phyloP scores from a whole-genome alignment of 345 rosid genomes.

The Corchorus olitorius region DNA sequence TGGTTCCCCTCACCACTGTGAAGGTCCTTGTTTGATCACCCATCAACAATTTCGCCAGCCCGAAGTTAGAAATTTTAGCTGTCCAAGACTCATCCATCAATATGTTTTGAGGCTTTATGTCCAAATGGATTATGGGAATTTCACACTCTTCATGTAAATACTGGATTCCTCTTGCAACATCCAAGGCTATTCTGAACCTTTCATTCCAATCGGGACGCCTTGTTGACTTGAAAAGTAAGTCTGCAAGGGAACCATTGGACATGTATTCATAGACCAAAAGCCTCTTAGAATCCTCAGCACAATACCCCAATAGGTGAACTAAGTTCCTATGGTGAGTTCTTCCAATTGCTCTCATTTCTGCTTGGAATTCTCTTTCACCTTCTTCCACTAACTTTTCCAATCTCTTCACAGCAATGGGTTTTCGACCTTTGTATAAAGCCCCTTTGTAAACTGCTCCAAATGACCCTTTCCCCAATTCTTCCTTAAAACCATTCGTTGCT shows the following conservation, averaged over 20 bases:
- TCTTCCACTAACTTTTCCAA: slow-evolving; percentile 42
- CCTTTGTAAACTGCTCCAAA: slow-evolving; percentile 39
- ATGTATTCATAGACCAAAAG: slow-evolving; percentile 48
- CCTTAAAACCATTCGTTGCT: slow-evolving; percentile 31
- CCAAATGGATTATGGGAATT: slow-evolving; percentile 48
- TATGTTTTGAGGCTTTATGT: slow-evolving; percentile 53
- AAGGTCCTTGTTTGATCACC: slow-evolving; percentile 42
- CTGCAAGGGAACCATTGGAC: slow-evolving; percentile 45
- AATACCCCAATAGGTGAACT: slow-evolving; percentile 44
- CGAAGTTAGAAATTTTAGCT: slow-evolving; percentile 37
- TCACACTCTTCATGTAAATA: slow-evolving; percentile 53
- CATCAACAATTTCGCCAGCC: slow-evolving; percentile 46
- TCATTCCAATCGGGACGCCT: slow-evolving; percentile 32
- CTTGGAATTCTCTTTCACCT: slow-evolving; percentile 46
- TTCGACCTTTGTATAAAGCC: not conserved
- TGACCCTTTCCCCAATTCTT: slow-evolving; percentile 33
- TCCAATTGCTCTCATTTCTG: slow-evolving; percentile 46
- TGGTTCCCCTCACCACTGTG: slow-evolving; percentile 46
- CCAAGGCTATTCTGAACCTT: slow-evolving; percentile 40
- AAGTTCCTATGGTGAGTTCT: slow-evolving; percentile 47
- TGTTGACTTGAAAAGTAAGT: slow-evolving; percentile 37
- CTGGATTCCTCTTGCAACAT: slow-evolving; percentile 44
- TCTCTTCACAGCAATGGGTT: slow-evolving; percentile 38
- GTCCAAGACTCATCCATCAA: slow-evolving; percentile 39
- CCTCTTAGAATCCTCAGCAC: slow-evolving; percentile 41